phyloP scores from a whole-genome alignment of 441 rosid species.

The Cnidoscolus chayamansa region DNA sequence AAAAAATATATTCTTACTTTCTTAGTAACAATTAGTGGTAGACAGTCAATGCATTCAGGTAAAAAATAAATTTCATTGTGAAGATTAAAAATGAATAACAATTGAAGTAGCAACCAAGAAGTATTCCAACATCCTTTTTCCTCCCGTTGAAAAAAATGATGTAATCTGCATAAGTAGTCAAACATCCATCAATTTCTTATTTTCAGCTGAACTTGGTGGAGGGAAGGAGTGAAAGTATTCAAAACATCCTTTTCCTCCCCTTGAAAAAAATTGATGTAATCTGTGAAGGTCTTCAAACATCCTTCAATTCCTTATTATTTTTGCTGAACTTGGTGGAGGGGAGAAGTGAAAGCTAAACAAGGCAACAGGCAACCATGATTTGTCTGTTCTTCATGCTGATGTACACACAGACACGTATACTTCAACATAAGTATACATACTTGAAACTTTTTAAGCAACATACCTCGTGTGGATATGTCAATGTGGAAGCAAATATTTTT shows the following conservation, averaged over 20 bases:
- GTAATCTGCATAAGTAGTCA: neutral
- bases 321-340: neutral
- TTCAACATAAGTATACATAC: neutral
- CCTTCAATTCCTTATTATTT: neutral
- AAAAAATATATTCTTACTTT: too few relatives aligned
- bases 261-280: neutral
- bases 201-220: neutral
- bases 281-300: neutral
- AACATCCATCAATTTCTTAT: neutral
- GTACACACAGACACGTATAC: neutral
- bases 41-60: too few relatives aligned
- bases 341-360: neutral
- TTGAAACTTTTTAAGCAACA: neutral
- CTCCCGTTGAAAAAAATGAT: neutral
- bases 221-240: neutral
- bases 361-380: neutral
- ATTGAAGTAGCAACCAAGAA: neutral
- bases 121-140: neutral
- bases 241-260: neutral
- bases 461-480: constrained; percentile 96
- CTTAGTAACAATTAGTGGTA: too few relatives aligned
- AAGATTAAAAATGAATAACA: neutral
- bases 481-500: constrained; percentile 71
- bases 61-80: too few relatives aligned
- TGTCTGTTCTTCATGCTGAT: constrained; percentile 7